phyloP scores from a whole-genome alignment of 495 filamentous ascomycete genomes.

The Lineolata rhizophorae region DNA sequence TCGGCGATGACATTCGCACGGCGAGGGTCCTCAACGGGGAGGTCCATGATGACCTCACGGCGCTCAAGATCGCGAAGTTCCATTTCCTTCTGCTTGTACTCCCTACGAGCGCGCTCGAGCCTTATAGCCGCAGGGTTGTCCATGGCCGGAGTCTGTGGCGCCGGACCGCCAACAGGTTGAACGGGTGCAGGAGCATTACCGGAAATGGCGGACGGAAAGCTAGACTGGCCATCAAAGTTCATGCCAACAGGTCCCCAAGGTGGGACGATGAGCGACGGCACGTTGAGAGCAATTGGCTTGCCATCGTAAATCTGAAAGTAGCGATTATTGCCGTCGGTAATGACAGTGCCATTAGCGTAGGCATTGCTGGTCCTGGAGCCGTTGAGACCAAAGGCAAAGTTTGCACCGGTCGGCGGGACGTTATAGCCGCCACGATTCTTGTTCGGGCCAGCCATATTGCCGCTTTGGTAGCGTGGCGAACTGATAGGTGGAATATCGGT shows the following conservation, averaged over 20 bases:
- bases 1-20: conserved; percentile 4
- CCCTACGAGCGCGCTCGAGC: too few species aligned
- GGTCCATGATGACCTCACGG: conserved; percentile 7
- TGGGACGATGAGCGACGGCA: too few species aligned
- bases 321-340: too few species aligned
- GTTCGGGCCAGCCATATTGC: neutral
- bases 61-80: conserved; percentile 8
- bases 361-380: too few species aligned
- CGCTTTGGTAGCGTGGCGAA: conserved; percentile 11
- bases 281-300: too few species aligned
- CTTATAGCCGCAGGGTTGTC: too few species aligned
- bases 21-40: conserved; percentile 3
- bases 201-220: too few species aligned
- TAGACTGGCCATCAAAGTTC: too few species aligned
- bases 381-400: neutral
- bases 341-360: too few species aligned
- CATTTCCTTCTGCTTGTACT: conserved; percentile 4
- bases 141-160: neutral
- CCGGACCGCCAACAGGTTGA: neutral
- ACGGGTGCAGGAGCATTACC: neutral
- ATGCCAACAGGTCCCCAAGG: too few species aligned
- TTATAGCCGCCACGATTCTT: neutral
- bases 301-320: too few species aligned
- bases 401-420: neutral
- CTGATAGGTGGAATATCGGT: conserved; percentile 19